Evolutionary conservation across 1,284 basidiomycete species (phyloP).

Genomic region (Cryptococcus sp.): DNA sequence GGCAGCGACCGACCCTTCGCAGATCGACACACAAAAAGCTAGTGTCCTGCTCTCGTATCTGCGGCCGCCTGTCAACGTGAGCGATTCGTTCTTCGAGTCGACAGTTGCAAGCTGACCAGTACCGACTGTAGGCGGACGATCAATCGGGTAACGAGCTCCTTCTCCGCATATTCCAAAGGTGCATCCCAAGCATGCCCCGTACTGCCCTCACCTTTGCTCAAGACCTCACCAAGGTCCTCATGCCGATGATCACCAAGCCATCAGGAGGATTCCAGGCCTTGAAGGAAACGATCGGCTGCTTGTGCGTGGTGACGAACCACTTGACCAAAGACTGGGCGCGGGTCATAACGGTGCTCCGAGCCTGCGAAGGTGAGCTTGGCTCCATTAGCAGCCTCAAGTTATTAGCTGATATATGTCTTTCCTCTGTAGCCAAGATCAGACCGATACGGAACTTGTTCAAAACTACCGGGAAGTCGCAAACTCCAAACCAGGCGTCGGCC

Average conservation of each 20-base stretch:
- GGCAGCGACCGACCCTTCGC: slow-evolving; percentile 26
- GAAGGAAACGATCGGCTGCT: slow-evolving; percentile 86
- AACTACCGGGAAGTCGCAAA: not conserved
- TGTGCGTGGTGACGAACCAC: slow-evolving; percentile 76
- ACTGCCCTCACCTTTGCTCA: slow-evolving; percentile 80
- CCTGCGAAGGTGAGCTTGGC: slow-evolving; percentile 65
- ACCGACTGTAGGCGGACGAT: slow-evolving; percentile 69
- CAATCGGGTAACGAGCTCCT: slow-evolving; percentile 75
- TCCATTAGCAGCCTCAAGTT: not conserved
- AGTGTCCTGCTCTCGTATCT: slow-evolving; percentile 32
- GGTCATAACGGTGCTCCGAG: slow-evolving; percentile 72
- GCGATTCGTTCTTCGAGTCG: not conserved
- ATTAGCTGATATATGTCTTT: not conserved
- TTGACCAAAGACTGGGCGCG: slow-evolving; percentile 80
- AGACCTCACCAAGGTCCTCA: slow-evolving; percentile 71
- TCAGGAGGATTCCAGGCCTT: slow-evolving; percentile 68
- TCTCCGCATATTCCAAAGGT: slow-evolving; percentile 78
- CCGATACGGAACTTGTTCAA: slow-evolving; percentile 18
- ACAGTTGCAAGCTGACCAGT: slow-evolving; percentile 7
- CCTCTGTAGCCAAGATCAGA: slow-evolving; percentile 18
- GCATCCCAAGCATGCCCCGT: slow-evolving; percentile 81
- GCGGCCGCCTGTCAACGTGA: slow-evolving; percentile 34
- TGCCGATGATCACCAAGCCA: slow-evolving; percentile 83
- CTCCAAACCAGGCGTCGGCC: slow-evolving; percentile 20
- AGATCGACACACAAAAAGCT: slow-evolving; percentile 42